Evolutionary conservation across 2,329 filamentous ascomycete genomes (phyloP), one percentile per base, ranked within the genome.

Genomic region (Claviceps sp.): DNA sequence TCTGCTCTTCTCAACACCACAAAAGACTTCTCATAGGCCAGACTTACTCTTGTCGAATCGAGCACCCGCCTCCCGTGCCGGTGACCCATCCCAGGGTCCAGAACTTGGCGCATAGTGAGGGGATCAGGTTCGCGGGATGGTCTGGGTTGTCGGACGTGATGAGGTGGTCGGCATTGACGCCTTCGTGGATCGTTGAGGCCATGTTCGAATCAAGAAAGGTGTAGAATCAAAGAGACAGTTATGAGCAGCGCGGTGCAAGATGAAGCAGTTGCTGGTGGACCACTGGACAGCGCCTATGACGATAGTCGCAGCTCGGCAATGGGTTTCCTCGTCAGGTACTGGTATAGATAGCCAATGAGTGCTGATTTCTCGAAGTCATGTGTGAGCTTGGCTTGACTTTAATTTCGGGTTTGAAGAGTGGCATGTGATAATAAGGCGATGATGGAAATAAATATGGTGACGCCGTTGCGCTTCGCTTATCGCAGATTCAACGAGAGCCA

Each of bases 1-100:
- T 40, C 17, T 22, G 17, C 17, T 13, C 40, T 43, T 13, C 9
- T 23, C 22, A 17, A 29, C 16, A 26, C 23, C 6, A 29, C 22
- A 1, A 44, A 16, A 44, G 22, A 45, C 13, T 26, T 7, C 16
- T 44, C 20, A 44, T 22, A 8, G 8, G 42, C 42, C 8, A 17
- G 26, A 45, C 54, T 62, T 70, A 83, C 80, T 77, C 74, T 56
- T 82, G 69, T 53, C 80, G 78, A 61, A 93, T 91, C 51, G 84
- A 88, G 57, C 85, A 85, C 53, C 87, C 87, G 60, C 87, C 87
- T 54, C 87, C 87, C 2, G 87, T 93, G 52, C 87, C 88, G 13
- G 88, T 91, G 34, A 93, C 91, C 91, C 93, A 97, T 60, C 93
- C 93, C 60, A 94, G 76, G 17, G 79, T 88, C 79, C 95, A 98